A percentile compares a stretch with the other conserved stretches of the same genome.
phyloP scores from a whole-genome alignment of 2,329 filamentous ascomycete genomes.

The Penicillium sp. region DNA sequence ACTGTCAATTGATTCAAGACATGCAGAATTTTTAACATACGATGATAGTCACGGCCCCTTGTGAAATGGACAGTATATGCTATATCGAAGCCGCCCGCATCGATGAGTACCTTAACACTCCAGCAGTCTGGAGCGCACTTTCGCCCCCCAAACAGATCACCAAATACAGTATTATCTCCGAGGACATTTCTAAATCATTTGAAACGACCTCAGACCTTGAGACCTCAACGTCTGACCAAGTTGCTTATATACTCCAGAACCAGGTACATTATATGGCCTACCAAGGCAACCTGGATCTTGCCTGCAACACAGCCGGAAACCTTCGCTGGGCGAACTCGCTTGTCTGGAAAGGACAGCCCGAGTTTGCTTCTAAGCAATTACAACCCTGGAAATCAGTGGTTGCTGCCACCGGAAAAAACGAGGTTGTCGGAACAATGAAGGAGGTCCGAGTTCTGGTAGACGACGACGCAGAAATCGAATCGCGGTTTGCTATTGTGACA shows the following conservation, averaged over 20 bases:
- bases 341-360: slow-evolving; percentile 20
- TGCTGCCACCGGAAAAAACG: slow-evolving; percentile 6
- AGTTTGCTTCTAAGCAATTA: slow-evolving; percentile 16
- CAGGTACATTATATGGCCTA: slow-evolving; percentile 39
- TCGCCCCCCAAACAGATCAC: slow-evolving; percentile 28
- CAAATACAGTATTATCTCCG: slow-evolving; percentile 25
- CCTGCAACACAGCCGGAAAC: slow-evolving; percentile 40
- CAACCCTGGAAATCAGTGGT: slow-evolving; percentile 16
- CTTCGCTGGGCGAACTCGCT: slow-evolving; percentile 18
- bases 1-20: not conserved
- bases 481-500: slow-evolving; percentile 19
- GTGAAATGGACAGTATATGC: slow-evolving; percentile 5
- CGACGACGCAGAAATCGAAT: slow-evolving; percentile 6
- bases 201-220: not conserved
- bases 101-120: slow-evolving; percentile 31
- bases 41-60: slow-evolving; percentile 25
- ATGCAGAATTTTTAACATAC: not conserved
- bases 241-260: slow-evolving; percentile 32
- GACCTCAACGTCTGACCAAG: slow-evolving; percentile 11
- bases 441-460: slow-evolving; percentile 14
- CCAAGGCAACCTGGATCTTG: slow-evolving; percentile 39
- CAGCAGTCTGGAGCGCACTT: slow-evolving; percentile 29
- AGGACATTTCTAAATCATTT: not conserved
- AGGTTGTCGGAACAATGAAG: slow-evolving; percentile 15
- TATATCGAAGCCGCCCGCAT: slow-evolving; percentile 23